Percentiles rank a stretch among this genome's conserved stretches.
phyloP scores from a whole-genome alignment of 1,284 basidiomycete species.

The Leccinum subfulvum region DNA sequence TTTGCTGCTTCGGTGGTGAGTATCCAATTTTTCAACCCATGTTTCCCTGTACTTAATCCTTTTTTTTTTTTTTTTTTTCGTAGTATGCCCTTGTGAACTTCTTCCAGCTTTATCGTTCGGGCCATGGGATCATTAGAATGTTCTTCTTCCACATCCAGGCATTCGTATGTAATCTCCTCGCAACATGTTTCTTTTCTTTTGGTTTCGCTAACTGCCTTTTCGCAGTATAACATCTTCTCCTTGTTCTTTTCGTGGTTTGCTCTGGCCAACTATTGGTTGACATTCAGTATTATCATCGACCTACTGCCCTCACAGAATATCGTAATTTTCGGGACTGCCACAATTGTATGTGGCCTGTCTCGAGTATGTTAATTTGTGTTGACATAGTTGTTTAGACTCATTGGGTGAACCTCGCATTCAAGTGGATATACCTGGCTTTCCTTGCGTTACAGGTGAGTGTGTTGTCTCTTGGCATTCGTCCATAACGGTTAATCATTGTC shows the following conservation, averaged over 20 bases:
- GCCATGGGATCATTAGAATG: conserved; percentile 84
- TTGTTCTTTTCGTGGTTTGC: conserved; percentile 91
- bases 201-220: conserved; percentile 5
- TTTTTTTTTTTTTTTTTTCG: conserved; percentile 1
- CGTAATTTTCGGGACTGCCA: conserved; percentile 67
- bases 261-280: conserved; percentile 91
- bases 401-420: conserved; percentile 82
- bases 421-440: conserved; percentile 89
- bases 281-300: conserved; percentile 95
- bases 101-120: conserved; percentile 84
- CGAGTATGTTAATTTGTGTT: conserved; percentile 6
- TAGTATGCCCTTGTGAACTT: conserved; percentile 95
- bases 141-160: conserved; percentile 95
- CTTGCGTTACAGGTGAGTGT: conserved; percentile 59
- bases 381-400: conserved; percentile 59
- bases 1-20: conserved; percentile 92
- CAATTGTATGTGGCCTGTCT: conserved; percentile 48
- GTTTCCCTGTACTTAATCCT: neutral
- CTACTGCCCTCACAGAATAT: conserved; percentile 70
- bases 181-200: neutral
- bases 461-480: neutral
- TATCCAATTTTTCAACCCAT: conserved; percentile 15
- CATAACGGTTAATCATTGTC: conserved; percentile 1
- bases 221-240: conserved; percentile 74
- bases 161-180: conserved; percentile 48